Evolutionary conservation across 352 stramenopile genomes (phyloP), one percentile per base, ranked within the genome.

Genomic region (Phytophthora parvispora): DNA sequence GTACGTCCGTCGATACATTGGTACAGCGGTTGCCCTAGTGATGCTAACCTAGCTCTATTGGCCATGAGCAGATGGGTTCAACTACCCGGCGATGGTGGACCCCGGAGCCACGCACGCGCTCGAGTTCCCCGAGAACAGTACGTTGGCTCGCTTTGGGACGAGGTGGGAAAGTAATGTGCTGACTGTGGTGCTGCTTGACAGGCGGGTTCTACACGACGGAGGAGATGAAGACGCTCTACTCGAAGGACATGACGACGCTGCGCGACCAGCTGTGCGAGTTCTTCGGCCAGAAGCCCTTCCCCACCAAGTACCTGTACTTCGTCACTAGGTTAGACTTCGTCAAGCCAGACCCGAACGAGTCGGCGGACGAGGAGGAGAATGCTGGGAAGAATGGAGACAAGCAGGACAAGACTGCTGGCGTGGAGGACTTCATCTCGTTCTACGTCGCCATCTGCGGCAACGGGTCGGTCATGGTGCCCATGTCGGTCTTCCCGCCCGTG

Each of bases 361-460:
- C 70, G n/a, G 55, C 53, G 22, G 80, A 81, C 9, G 80, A 86
- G 34, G 69, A 77, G n/a, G 69, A 77, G n/a, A 62, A 80, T 1
- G 72, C 62, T n/a, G 42, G 56, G 16, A 64, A 63, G 18, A 31
- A 24, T 42, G 58, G 45, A 0, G 38, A 52, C 12, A 62, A 73
- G 8, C 53, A 55, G 34, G 64, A 74, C 16, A 69, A 74, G n/a
- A 9, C 53, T 0, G 43, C 60, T 4, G 75, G 60, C 18, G 73
- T 95, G 22, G 74, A 93, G 61, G 80, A 91, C 60, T 71, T 88
- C 64, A 83, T 95, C 25, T 92, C 88, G 4, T 81, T 95, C 61
- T 95, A 95, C 53, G 86, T 94, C n/a, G 88, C 88, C 27, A 89
- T 95, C 60, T 95, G 88, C 54, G 86, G 86, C 64, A 95, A 95